Conservation (phyloP, 768 basidiomycete species). For the Sistotremastrum niveocremeum region DNA sequence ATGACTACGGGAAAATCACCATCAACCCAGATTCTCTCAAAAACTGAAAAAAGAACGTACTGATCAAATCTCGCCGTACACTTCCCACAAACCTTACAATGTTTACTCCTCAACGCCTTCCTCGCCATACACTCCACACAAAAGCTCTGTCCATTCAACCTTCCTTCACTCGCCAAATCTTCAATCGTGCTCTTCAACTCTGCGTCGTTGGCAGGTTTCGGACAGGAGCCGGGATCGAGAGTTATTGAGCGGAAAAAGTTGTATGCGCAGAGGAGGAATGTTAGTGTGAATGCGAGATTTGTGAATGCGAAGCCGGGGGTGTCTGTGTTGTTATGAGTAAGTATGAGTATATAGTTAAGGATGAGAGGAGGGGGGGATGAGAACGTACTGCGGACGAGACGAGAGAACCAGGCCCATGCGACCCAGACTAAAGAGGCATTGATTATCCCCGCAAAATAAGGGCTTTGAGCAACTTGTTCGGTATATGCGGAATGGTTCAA, state of each 20-base stretch:
- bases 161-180: constrained; percentile 74
- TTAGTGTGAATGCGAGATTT: constrained; percentile 64
- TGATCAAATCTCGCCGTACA: constrained; percentile 90
- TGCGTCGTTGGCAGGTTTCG: constrained; percentile 64
- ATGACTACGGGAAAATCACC: constrained; percentile 38
- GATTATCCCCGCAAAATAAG: constrained; percentile 91
- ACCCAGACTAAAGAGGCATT: constrained; percentile 79
- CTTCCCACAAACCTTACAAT: constrained; percentile 83
- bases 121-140: constrained; percentile 93
- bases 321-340: constrained; percentile 28
- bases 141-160: constrained; percentile 91
- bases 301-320: constrained; percentile 62
- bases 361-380: not conserved
- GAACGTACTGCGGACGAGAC: constrained; percentile 50
- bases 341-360: not conserved
- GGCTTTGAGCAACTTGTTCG: constrained; percentile 72
- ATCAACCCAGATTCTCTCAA: constrained; percentile 2
- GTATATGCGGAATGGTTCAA: constrained; percentile 73
- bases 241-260: constrained; percentile 87
- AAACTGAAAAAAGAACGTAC: constrained; percentile 31
- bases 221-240: constrained; percentile 81
- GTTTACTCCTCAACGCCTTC: constrained; percentile 88
- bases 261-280: constrained; percentile 60
- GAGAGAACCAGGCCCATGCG: constrained; percentile 64
- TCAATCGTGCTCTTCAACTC: constrained; percentile 86